Conservation (phyloP, 1,139 yeast genomes). For the Entelexis paramagnoliae region DNA sequence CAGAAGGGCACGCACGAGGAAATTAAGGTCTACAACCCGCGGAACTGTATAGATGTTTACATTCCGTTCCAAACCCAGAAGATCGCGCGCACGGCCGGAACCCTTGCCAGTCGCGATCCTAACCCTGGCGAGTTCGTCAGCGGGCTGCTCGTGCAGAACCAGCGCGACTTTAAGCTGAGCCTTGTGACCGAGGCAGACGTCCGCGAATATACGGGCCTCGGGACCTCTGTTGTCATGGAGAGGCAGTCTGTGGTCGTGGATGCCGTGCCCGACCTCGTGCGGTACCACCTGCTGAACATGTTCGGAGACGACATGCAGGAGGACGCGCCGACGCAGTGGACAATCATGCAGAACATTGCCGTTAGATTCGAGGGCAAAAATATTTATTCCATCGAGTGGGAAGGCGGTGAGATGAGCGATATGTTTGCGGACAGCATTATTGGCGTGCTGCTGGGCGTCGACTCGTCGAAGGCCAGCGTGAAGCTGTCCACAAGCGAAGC, state of each 20-base stretch:
- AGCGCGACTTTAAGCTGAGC: constrained; percentile 80
- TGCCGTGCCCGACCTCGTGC: constrained; percentile 69
- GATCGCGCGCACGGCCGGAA: constrained; percentile 76
- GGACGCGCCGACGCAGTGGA: constrained; percentile 33
- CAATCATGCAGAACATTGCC: constrained; percentile 41
- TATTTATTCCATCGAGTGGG: constrained; percentile 64
- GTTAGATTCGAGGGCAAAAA: constrained; percentile 27
- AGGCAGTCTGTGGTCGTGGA: constrained; percentile 66
- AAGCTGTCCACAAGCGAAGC: constrained; percentile 61
- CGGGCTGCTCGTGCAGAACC: constrained; percentile 77
- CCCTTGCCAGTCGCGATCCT: constrained; percentile 45
- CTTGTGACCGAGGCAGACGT: constrained; percentile 75
- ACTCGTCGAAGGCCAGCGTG: constrained; percentile 90
- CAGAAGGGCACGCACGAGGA: constrained; percentile 82
- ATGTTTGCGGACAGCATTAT: constrained; percentile 90
- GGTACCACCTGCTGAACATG: constrained; percentile 92
- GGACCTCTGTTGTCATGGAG: constrained; percentile 77
- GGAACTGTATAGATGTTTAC: constrained; percentile 72
- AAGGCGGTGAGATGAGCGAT: constrained; percentile 79
- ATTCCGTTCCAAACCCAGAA: constrained; percentile 75
- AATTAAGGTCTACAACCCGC: constrained; percentile 86
- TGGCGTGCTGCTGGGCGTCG: constrained; percentile 82
- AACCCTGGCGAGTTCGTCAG: constrained; percentile 43
- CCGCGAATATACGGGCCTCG: constrained; percentile 76
- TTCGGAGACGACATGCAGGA: constrained; percentile 71